Percentiles rank a stretch among this genome's conserved stretches.
These are phyloP conservation scores for Senna siamea DNA, from an alignment of 306 rosid genomes.

Conservation along the genomic window DNA sequence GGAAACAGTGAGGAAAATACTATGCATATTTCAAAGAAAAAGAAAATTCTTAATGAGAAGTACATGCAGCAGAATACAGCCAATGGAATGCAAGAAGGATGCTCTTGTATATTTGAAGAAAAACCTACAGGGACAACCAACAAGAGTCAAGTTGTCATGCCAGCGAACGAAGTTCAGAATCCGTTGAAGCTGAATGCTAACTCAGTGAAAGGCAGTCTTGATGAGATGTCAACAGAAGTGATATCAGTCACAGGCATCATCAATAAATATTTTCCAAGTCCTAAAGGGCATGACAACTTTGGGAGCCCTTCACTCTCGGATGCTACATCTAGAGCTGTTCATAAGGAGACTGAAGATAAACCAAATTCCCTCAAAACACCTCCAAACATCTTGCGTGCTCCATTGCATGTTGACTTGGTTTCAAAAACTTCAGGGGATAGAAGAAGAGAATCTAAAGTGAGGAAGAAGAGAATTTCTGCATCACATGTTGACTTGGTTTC, in stretches of 20 bases:
- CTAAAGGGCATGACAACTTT: conserved; percentile 39
- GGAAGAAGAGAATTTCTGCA: conserved; percentile 39
- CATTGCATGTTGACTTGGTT: conserved; percentile 36
- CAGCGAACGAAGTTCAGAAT: conserved; percentile 41
- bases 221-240: conserved; percentile 61
- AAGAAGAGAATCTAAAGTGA: conserved; percentile 37
- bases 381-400: conserved; percentile 36
- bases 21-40: conserved; percentile 36
- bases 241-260: conserved; percentile 70
- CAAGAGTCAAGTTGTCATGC: conserved; percentile 27
- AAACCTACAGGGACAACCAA: neutral
- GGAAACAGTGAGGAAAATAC: conserved; percentile 39
- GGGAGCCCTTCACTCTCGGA: conserved; percentile 50
- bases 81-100: conserved; percentile 30
- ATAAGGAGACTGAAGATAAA: conserved; percentile 40
- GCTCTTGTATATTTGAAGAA: conserved; percentile 32
- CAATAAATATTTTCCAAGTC: conserved; percentile 53
- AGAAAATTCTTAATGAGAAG: conserved; percentile 21
- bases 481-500: conserved; percentile 39
- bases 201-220: conserved; percentile 44
- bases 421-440: conserved; percentile 33
- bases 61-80: conserved; percentile 36
- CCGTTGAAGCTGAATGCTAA: conserved; percentile 34
- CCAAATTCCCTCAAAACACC: conserved; percentile 44
- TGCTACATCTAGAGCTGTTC: conserved; percentile 49